A percentile compares a stretch with the other conserved stretches of the same genome.
phyloP scores from a whole-genome alignment of 148 eudicot genomes.

The Tetragonia tetragonoides region DNA sequence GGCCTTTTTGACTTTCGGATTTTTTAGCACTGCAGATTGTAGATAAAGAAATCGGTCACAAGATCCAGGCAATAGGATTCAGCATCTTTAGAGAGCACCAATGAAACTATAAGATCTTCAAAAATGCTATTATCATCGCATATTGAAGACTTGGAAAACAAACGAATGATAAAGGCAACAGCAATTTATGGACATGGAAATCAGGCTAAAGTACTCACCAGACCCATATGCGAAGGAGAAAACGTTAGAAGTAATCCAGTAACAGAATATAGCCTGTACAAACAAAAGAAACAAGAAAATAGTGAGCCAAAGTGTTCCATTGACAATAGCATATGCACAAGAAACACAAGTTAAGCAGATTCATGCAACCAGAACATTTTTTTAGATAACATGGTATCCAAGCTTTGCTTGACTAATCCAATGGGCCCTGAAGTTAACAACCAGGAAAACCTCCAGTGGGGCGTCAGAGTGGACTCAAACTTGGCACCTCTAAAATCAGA shows the following conservation, averaged over 20 bases:
- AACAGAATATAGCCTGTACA: constrained; percentile 87
- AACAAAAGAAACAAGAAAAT: constrained; percentile 6
- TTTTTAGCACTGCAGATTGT: constrained; percentile 55
- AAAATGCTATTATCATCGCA: too few species aligned
- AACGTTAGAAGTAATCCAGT: constrained; percentile 88
- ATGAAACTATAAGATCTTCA: too few species aligned
- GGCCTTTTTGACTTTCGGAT: constrained; percentile 60
- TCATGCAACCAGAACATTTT: not conserved
- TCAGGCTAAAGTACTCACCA: constrained; percentile 46
- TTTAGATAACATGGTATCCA: too few species aligned
- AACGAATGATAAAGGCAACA: not conserved
- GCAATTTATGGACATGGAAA: not conserved
- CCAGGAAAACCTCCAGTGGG: too few species aligned
- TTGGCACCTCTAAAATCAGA: too few species aligned
- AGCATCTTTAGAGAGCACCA: too few species aligned
- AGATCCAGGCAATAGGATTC: too few species aligned
- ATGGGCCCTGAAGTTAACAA: too few species aligned
- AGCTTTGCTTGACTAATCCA: too few species aligned
- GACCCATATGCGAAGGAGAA: constrained; percentile 81
- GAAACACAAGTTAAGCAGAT: not conserved
- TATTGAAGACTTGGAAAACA: not conserved
- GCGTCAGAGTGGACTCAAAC: too few species aligned
- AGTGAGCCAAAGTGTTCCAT: not conserved
- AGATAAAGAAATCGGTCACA: not conserved
- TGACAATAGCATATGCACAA: not conserved